Conservation (phyloP, 495 filamentous ascomycete genomes). For the Halenospora varia region DNA sequence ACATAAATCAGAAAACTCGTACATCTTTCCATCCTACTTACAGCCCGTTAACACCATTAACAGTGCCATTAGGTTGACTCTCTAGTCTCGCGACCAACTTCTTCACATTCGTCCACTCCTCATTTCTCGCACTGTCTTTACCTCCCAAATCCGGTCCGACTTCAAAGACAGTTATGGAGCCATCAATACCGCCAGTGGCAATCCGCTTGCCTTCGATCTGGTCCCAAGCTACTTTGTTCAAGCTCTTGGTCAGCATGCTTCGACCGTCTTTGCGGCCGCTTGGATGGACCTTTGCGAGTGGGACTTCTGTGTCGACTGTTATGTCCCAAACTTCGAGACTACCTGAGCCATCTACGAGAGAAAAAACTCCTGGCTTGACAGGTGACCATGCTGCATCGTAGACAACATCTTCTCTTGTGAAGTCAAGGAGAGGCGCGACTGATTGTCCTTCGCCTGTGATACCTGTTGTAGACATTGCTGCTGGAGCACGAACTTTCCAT, state of each 20-base stretch:
- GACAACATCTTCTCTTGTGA: conserved; percentile 89
- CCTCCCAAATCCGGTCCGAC: conserved; percentile 82
- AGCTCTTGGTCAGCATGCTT: conserved; percentile 63
- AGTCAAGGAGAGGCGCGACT: conserved; percentile 75
- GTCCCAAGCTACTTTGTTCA: conserved; percentile 96
- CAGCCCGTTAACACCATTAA: conserved; percentile 18
- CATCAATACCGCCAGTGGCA: conserved; percentile 86
- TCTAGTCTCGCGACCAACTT: conserved; percentile 72
- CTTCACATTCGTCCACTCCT: conserved; percentile 92
- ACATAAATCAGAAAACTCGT: neutral
- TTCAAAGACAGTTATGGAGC: conserved; percentile 87
- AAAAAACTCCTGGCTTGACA: conserved; percentile 86
- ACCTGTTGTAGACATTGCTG: conserved; percentile 55
- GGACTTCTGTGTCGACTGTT: conserved; percentile 86
- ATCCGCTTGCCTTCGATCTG: conserved; percentile 77
- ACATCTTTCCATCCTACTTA: neutral
- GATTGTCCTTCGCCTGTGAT: conserved; percentile 33
- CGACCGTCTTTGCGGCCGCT: conserved; percentile 53
- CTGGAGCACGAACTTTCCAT: conserved; percentile 85
- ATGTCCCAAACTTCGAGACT: conserved; percentile 95
- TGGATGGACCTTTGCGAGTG: conserved; percentile 70
- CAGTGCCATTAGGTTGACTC: conserved; percentile 12
- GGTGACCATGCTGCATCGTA: conserved; percentile 96
- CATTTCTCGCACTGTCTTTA: conserved; percentile 68
- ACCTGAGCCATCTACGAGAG: conserved; percentile 89